Evolutionary conservation across 164 flowering plant genomes (phyloP).

Genomic region (Cinnamomum micranthum): DNA sequence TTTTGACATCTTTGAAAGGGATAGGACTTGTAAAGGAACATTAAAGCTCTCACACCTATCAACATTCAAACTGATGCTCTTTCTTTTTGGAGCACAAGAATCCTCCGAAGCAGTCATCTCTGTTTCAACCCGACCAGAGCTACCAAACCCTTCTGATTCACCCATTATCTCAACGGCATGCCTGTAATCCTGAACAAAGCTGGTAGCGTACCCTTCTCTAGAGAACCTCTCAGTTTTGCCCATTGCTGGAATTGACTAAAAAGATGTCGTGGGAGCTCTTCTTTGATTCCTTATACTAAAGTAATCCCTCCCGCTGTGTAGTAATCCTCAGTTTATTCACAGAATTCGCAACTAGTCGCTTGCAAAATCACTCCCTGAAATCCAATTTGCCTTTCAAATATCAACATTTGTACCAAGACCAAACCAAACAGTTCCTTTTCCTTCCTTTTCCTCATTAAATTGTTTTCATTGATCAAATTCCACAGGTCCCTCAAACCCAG

Average conservation of each 20-base stretch:
- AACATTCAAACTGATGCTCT: conserved; percentile 48
- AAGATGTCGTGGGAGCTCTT: conserved; percentile 22
- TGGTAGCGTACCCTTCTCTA: conserved; percentile 52
- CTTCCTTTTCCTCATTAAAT: conserved; percentile 8
- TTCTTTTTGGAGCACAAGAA: conserved; percentile 63
- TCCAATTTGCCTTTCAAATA: conserved; percentile 52
- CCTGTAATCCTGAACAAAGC: conserved; percentile 59
- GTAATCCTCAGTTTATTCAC: conserved; percentile 31
- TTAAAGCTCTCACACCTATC: conserved; percentile 43
- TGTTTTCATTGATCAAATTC: neutral
- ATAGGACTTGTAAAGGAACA: conserved; percentile 52
- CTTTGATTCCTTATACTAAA: conserved; percentile 37
- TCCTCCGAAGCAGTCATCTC: conserved; percentile 58
- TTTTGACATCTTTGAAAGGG: conserved; percentile 53
- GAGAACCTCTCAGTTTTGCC: conserved; percentile 58
- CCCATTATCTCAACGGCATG: conserved; percentile 58
- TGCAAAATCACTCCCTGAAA: conserved; percentile 57
- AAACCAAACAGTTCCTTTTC: neutral
- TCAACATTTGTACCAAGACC: neutral
- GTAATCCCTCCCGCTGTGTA: conserved; percentile 50
- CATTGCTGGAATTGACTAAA: conserved; percentile 30
- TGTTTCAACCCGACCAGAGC: conserved; percentile 49
- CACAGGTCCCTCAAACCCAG: conserved; percentile 15
- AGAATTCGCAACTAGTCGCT: conserved; percentile 48
- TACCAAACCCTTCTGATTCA: conserved; percentile 78